phyloP scores from a whole-genome alignment of 306 rosid species.

The Adenanthera pavonina region DNA sequence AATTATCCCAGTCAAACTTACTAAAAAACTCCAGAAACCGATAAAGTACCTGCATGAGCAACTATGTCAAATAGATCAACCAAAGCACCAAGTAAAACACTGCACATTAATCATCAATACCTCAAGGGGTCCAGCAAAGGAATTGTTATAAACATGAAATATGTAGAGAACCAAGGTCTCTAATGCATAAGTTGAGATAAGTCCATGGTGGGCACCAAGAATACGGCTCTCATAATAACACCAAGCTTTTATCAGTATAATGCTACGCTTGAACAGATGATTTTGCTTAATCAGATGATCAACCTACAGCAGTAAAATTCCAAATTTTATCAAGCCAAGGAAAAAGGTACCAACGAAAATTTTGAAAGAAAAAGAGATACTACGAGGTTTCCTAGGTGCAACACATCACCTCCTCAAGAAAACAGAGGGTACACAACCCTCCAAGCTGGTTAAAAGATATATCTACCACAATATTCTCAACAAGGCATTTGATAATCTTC shows the following conservation, averaged over 20 bases:
- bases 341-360: constrained; percentile 5
- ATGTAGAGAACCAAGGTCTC: constrained; percentile 99
- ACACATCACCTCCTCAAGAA: constrained; percentile 89
- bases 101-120: constrained; percentile 46
- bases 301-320: constrained; percentile 63
- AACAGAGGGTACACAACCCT: constrained; percentile 97
- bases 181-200: constrained; percentile 94
- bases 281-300: constrained; percentile 84
- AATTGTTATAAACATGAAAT: constrained; percentile 92
- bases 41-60: constrained; percentile 75
- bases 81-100: constrained; percentile 35
- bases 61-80: constrained; percentile 29
- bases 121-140: constrained; percentile 99
- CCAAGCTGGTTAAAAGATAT: constrained; percentile 98
- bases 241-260: constrained; percentile 98
- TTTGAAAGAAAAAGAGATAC: constrained; percentile 35
- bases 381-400: constrained; percentile 25
- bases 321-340: constrained; percentile 35
- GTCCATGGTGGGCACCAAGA: constrained; percentile 99
- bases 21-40: constrained; percentile 96
- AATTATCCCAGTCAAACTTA: constrained; percentile 98
- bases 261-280: constrained; percentile 97
- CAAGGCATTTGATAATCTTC: constrained; percentile 95
- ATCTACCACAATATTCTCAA: constrained; percentile 98
- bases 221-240: constrained; percentile 98